Base-by-base conservation (phyloP, 495 filamentous ascomycete species). In the Xylaria nigripes region DNA sequence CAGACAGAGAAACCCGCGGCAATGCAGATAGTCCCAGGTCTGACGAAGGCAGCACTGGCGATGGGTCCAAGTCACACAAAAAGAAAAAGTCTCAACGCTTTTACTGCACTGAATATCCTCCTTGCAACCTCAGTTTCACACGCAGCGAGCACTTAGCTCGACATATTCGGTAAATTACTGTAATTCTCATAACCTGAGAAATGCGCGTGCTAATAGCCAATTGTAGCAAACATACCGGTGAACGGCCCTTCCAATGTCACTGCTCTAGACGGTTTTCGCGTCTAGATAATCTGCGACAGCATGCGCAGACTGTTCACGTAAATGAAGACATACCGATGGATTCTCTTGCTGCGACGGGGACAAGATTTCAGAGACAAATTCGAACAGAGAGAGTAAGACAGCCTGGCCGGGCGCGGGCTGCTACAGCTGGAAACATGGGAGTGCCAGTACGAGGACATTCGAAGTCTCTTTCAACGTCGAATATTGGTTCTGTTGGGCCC, bases 11-110 rank as follows among this genome's bases (percentile, higher is more conserved):
- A 55, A 69, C 49, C 1, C 63, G 63, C 19, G 61, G 51, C 1
- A 65, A 51, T 40, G 71, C 81, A 24, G 87, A 85, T 13, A 78
- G 79, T 25, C 86, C 81, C n/a, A 82, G 73, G 9, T 92, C 90
- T 15, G 89, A 92, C 53, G 81, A 83, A 40, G 90, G 93, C 55
- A 86, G 81, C 56, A 77, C 77, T 50, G 73, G 69, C 7, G 82
- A 80, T 48, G 86, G 82, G 9, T 79, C 85, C 22, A 76, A 79
- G 50, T 82, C 79, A 24, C 74, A 81, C 43, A 95, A 93, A 69
- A 95, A 95, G 77, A 97, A 97, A 72, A 96, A 96, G 68, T 91
- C 91, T 1, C 91, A 96, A 65, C 81, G 90, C 42, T 98, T 98
- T 64, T 96, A 89, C 68, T 98, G 93, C 72, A 95, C 87, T n/a